Evolutionary conservation across 805 yeast species (phyloP).

Genomic region (Lachancea meyersii): DNA sequence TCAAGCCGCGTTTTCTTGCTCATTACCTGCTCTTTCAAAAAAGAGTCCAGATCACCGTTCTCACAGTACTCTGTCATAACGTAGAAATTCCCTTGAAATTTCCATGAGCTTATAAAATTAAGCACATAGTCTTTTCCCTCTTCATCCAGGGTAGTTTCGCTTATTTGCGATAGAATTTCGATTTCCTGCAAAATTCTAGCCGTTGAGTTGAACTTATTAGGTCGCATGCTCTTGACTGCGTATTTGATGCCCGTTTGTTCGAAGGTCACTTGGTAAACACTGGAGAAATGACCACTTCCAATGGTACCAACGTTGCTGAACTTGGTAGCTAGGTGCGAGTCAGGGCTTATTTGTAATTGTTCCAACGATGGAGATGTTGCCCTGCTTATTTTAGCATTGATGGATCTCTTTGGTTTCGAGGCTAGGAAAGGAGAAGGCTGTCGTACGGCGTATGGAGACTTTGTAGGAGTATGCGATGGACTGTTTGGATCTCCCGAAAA

Average conservation of each 20-base stretch:
- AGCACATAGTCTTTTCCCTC: slow-evolving; percentile 72
- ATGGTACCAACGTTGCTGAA: slow-evolving; percentile 60
- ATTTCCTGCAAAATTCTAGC: slow-evolving; percentile 29
- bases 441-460: slow-evolving; percentile 8
- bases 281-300: slow-evolving; percentile 86
- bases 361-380: slow-evolving; percentile 8
- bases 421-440: slow-evolving; percentile 17
- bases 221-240: slow-evolving; percentile 84
- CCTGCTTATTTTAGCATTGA: slow-evolving; percentile 21
- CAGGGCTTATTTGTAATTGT: slow-evolving; percentile 21
- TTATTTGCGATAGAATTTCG: slow-evolving; percentile 25
- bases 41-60: slow-evolving; percentile 82
- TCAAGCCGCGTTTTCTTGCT: slow-evolving; percentile 57
- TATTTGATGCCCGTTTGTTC: slow-evolving; percentile 50
- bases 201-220: slow-evolving; percentile 29
- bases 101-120: slow-evolving; percentile 82
- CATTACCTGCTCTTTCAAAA: slow-evolving; percentile 70
- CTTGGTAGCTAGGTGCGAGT: slow-evolving; percentile 40
- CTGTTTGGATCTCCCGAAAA: slow-evolving; percentile 7
- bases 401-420: slow-evolving; percentile 16
- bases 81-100: slow-evolving; percentile 63
- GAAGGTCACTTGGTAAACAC: slow-evolving; percentile 75
- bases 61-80: slow-evolving; percentile 95
- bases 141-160: slow-evolving; percentile 37
- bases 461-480: slow-evolving; percentile 13